phyloP scores from a whole-genome alignment of 2,329 filamentous ascomycete species.

The Parastagonospora nodorum region DNA sequence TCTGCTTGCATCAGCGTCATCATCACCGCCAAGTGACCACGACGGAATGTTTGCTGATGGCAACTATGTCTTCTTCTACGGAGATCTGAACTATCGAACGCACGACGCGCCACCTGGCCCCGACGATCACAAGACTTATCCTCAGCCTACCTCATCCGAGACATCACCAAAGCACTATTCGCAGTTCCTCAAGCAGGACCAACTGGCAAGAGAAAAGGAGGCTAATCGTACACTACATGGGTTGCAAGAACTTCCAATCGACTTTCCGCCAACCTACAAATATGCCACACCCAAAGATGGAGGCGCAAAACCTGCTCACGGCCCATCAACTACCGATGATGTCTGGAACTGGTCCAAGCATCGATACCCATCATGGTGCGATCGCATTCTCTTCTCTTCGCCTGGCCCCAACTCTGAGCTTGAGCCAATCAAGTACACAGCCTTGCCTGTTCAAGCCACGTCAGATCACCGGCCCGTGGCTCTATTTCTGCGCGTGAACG shows the following conservation, averaged over 20 bases:
- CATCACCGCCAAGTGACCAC: constrained; percentile 45
- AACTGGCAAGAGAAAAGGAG: constrained; percentile 73
- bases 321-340: constrained; percentile 32
- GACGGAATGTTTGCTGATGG: constrained; percentile 75
- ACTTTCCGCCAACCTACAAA: constrained; percentile 94
- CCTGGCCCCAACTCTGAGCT: constrained; percentile 54
- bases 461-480: constrained; percentile 89
- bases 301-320: constrained; percentile 9
- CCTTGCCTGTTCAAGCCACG: constrained; percentile 77
- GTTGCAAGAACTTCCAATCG: constrained; percentile 72
- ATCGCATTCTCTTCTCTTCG: constrained; percentile 78
- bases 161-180: constrained; percentile 64
- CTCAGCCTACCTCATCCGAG: constrained; percentile 60
- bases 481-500: constrained; percentile 69
- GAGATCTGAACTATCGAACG: constrained; percentile 95
- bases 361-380: constrained; percentile 89
- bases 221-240: constrained; percentile 77
- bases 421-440: constrained; percentile 67
- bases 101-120: constrained; percentile 67
- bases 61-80: constrained; percentile 81
- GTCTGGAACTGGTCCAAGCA: constrained; percentile 77
- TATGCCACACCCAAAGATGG: constrained; percentile 56
- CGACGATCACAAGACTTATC: constrained; percentile 63
- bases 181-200: constrained; percentile 73
- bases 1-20: constrained; percentile 27